phyloP scores from a whole-genome alignment of 2,329 filamentous ascomycete genomes.

The Aureobasidium namibiae region DNA sequence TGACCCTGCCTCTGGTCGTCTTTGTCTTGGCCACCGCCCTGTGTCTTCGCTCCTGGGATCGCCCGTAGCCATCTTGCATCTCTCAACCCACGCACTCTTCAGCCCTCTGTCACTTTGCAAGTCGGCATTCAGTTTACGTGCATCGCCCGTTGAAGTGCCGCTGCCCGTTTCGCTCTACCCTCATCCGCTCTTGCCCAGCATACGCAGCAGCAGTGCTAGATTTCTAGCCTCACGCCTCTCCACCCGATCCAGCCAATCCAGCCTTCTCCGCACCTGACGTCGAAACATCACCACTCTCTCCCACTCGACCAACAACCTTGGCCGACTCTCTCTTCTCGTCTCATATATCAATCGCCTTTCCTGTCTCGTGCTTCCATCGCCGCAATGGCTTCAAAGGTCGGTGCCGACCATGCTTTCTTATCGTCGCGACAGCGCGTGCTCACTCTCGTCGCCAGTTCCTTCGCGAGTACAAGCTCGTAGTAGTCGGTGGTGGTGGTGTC shows the following conservation, averaged over 20 bases:
- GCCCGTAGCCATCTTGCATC: not conserved
- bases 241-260: constrained; percentile 6
- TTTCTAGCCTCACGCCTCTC: not conserved
- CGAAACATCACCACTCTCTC: not conserved
- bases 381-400: constrained; percentile 17
- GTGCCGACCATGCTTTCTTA: not conserved
- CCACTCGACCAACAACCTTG: not conserved
- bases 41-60: not conserved
- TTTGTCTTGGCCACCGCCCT: constrained; percentile 6
- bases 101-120: not conserved
- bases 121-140: constrained; percentile 2
- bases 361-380: not conserved
- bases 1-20: not conserved
- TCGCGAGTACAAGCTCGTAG: constrained; percentile 58
- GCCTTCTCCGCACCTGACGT: constrained; percentile 7
- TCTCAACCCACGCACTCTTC: not conserved
- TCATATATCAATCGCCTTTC: not conserved
- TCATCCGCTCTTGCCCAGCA: not conserved
- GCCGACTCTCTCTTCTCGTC: not conserved
- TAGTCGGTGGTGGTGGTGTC: constrained; percentile 95
- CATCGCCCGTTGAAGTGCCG: constrained; percentile 11
- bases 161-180: constrained; percentile 9
- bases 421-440: constrained; percentile 1
- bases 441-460: constrained; percentile 34
- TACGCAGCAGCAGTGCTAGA: not conserved